Conservation (phyloP, 176 grass and related monocot species). For the Zea mays region DNA sequence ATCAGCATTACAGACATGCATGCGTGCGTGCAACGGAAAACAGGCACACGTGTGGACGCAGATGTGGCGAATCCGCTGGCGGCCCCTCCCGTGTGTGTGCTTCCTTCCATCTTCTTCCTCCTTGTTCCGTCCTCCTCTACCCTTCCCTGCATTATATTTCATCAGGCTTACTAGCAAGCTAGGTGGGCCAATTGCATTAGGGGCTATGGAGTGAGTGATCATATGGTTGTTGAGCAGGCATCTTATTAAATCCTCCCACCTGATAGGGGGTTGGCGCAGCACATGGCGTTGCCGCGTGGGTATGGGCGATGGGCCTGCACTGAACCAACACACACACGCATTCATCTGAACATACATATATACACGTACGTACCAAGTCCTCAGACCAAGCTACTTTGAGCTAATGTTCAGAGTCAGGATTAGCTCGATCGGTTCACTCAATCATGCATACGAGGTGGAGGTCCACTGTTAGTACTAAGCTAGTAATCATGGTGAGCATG, state of each 20-base stretch:
- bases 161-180: no score
- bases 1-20: constrained; percentile 1
- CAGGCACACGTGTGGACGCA: constrained; percentile 18
- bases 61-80: constrained; percentile 23
- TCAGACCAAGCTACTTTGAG: constrained; percentile 39
- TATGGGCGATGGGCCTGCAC: background rate
- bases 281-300: constrained; percentile 38
- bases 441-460: background rate
- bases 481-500: background rate
- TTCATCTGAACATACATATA: background rate
- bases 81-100: background rate
- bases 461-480: constrained; percentile 11
- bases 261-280: constrained; percentile 37
- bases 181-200: background rate
- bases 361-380: background rate
- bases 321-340: background rate
- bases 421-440: background rate
- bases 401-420: constrained; percentile 10
- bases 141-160: no score
- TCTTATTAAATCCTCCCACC: constrained; percentile 11
- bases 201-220: background rate
- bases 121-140: background rate
- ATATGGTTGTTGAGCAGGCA: constrained; percentile 8
- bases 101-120: background rate
- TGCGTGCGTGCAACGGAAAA: constrained; percentile 4